Conservation (phyloP, 2,329 filamentous ascomycete genomes). For the Ophiocordyceps camponoti-saundersi region DNA sequence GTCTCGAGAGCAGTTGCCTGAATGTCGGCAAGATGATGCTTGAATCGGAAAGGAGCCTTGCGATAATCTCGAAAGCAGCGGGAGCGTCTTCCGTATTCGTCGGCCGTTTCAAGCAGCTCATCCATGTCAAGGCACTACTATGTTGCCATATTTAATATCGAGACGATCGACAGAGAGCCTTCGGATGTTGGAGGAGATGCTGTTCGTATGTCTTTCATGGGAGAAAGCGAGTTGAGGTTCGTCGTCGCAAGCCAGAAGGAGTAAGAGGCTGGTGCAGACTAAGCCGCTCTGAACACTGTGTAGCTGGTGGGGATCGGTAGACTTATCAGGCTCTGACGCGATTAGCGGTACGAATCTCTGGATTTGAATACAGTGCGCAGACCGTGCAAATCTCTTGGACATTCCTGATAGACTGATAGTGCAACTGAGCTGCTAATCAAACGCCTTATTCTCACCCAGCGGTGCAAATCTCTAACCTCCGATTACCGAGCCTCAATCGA, state of each 20-base stretch:
- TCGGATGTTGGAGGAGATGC: too few relatives aligned
- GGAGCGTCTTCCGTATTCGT: conserved; percentile 10
- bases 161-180: too few relatives aligned
- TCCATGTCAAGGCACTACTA: not conserved
- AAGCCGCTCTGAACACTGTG: too few relatives aligned
- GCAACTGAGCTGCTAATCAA: not conserved
- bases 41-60: conserved; percentile 11
- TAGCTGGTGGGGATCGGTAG: too few relatives aligned
- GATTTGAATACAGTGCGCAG: too few relatives aligned
- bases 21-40: conserved; percentile 7
- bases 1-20: conserved; percentile 2
- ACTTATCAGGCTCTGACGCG: too few relatives aligned
- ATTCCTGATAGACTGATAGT: not conserved
- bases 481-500: not conserved
- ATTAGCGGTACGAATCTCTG: too few relatives aligned
- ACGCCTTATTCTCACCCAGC: not conserved
- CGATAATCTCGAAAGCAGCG: conserved; percentile 11
- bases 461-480: not conserved
- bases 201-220: too few relatives aligned
- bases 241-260: too few relatives aligned
- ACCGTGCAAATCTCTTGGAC: too few relatives aligned
- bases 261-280: too few relatives aligned
- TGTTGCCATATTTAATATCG: not conserved
- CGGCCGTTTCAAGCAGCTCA: conserved; percentile 4
- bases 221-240: too few relatives aligned